Conservation (phyloP, 345 rosid species). For the Salix udensis region DNA sequence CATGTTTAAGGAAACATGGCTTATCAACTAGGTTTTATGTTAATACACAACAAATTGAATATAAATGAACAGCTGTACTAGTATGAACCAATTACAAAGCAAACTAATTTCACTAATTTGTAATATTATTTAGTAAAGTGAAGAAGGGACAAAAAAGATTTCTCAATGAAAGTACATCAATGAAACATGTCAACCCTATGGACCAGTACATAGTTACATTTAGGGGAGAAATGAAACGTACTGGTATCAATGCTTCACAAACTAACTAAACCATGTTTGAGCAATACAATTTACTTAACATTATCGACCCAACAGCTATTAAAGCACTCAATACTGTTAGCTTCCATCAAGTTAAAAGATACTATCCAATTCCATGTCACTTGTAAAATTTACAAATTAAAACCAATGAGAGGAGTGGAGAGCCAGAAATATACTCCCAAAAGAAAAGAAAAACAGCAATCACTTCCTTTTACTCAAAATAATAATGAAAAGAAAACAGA, state of each 20-base stretch:
- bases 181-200: not conserved
- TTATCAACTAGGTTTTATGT: not conserved
- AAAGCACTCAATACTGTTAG: not conserved
- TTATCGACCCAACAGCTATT: not conserved
- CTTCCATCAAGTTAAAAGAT: not conserved
- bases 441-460: not conserved
- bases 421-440: not conserved
- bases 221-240: not conserved
- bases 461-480: not conserved
- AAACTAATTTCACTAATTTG: not conserved
- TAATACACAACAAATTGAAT: not conserved
- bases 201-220: not conserved
- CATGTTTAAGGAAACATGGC: not conserved
- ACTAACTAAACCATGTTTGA: not conserved
- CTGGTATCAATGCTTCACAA: not conserved
- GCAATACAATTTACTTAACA: not conserved
- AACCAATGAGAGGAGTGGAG: not conserved
- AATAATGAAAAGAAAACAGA: not conserved
- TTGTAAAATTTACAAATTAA: not conserved
- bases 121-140: not conserved
- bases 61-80: not conserved
- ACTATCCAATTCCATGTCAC: not conserved
- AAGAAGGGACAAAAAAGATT: not conserved
- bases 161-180: not conserved
- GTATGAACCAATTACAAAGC: not conserved